Evolutionary conservation across 202 grass and related monocot genomes (phyloP), one percentile per base, ranked within the genome.

Genomic region (Bolboschoenoplectus hybrid): DNA sequence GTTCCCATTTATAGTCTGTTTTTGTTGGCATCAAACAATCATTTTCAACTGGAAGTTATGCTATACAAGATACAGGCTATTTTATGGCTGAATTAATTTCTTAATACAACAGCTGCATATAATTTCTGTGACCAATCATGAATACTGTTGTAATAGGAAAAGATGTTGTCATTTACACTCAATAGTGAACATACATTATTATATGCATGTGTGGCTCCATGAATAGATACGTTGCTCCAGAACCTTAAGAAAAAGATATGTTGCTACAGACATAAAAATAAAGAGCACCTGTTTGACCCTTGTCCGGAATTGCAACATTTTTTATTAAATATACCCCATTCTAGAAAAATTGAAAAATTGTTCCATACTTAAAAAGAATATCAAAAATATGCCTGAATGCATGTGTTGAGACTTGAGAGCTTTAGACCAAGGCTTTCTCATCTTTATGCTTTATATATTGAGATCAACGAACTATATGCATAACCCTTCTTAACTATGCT

Each of bases 61-160:
- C n/a, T 81, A 61, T 12, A 82, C 34, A 82, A 32, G 6, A 47
- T 50, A 83, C 36, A 32, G 46, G 43, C 85, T 88, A 88, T 86
- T 81, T 81, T 34, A 49, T 58, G 6, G 20, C 63, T 3, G 13
- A 86, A 84, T 88, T 84, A 85, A 26, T 26, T 26, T 26, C 83
- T 81, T 66, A 86, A 84, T 50, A 49, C 43, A 57, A 6, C 1
- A 3, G 13, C 35, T 61, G 3, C 35, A 39, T 60, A 43, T 80
- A 8, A n/a, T 60, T 80, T 80, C 14, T 41, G 7, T 9, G 13
- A 73, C 14, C 75, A 57, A 9, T 58, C 75, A 60, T 40, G 7
- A 43, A 79, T 61, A 61, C 53, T 80, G 36, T 80, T 80, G 74
- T 58, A 79, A 79, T 58, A 58, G 35, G 35, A 79, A 79, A 19